phyloP scores from a whole-genome alignment of 306 rosid genomes.

The Boehmeria nivea region DNA sequence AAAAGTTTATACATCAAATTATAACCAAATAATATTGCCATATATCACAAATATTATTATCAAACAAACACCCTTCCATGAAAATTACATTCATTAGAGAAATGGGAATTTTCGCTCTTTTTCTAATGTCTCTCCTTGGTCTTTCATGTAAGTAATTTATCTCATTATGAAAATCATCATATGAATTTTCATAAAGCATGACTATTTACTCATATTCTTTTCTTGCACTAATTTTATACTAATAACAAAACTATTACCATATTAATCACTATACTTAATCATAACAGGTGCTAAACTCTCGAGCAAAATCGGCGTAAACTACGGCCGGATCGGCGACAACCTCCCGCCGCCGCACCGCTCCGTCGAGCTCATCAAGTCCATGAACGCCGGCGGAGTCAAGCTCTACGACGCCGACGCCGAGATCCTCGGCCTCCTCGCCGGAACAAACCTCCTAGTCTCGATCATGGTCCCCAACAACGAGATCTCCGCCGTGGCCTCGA shows the following conservation, averaged over 20 bases:
- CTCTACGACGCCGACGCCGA: constrained; percentile 68
- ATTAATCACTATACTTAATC: too few species aligned
- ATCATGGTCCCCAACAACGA: constrained; percentile 68
- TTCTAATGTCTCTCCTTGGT: background rate
- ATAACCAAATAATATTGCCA: too few species aligned
- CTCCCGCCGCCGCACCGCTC: constrained; percentile 52
- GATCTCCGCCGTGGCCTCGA: constrained; percentile 48
- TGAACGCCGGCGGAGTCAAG: constrained; percentile 56
- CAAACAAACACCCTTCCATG: too few species aligned
- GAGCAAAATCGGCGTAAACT: constrained; percentile 66
- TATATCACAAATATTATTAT: too few species aligned
- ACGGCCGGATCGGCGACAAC: constrained; percentile 67
- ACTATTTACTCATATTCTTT: too few species aligned
- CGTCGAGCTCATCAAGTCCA: constrained; percentile 38
- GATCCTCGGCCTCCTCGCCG: constrained; percentile 40
- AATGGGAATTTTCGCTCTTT: background rate
- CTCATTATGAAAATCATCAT: too few species aligned
- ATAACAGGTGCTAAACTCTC: constrained; percentile 47
- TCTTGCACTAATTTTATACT: too few species aligned
- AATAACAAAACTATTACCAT: too few species aligned
- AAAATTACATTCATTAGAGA: too few species aligned
- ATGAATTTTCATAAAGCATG: too few species aligned
- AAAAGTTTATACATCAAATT: too few species aligned
- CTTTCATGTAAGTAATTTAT: background rate
- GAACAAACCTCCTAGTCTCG: constrained; percentile 57